Base-by-base conservation (phyloP, 805 yeast genomes). In the Myxozyma lipomycoides region DNA sequence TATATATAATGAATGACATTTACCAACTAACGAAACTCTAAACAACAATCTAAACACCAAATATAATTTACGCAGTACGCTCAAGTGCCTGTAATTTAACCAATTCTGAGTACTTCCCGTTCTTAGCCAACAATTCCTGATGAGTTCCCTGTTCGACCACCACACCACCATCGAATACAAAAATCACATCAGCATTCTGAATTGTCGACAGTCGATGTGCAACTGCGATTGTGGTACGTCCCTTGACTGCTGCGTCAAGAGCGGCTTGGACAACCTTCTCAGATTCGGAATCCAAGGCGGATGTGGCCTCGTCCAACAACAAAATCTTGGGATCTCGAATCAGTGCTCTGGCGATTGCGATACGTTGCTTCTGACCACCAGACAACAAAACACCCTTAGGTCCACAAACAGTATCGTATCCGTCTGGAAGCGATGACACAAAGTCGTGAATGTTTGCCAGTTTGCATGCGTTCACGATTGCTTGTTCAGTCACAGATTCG, bases 121-220 rank as follows among this genome's bases (percentile, higher is more conserved):
- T 56, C 42, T 60, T 54, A 21, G 59, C 65, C 51, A 71, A 62
- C 17, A 76, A 70, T 24, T 73, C 73, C 2, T 66, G 62, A 58
- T 71, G 79, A 2, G 70, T 66, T 3, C 83, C 80, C 7, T 67
- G 60, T 59, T 83, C 88, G 2, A 68, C 65, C 35, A 83, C 76
- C 37, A 67, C 65, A 21, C 90, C 89, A 41, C 70, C 66, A 45
- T 73, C 71, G 49, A 84, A 64, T 47, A 80, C 73, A 41, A 74
- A 73, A 21, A 83, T 79, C 45, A 69, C 70, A 42, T 75, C 71
- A 0, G 88, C 77, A 50, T 73, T 71, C 43, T 70, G 66, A 51
- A 81, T 81, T 0, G 86, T 79, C 58, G 77, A 77, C 69, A 84
- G 72, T 61, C 91, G 71, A 65, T 84, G 91, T 10, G 90, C 90